Conservation (phyloP, 2,329 filamentous ascomycete genomes). For the Colletotrichum aenigma region DNA sequence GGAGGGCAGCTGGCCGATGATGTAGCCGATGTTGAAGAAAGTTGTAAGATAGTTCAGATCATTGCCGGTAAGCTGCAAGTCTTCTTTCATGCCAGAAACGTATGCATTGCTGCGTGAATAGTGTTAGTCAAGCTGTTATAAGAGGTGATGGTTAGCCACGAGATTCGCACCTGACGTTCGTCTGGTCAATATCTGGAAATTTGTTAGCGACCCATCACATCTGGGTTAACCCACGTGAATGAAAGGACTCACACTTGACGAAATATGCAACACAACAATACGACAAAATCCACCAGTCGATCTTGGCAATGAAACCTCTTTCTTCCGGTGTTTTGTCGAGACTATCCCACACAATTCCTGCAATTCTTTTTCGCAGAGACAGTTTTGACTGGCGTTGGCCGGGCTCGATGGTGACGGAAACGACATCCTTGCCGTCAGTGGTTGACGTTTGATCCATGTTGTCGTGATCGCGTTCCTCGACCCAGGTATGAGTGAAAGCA, state of each 20-base stretch:
- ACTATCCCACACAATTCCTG: slow-evolving; percentile 33
- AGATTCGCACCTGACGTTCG: slow-evolving; percentile 23
- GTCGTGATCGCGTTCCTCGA: neutral
- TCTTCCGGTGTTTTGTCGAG: slow-evolving; percentile 36
- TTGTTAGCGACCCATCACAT: neutral
- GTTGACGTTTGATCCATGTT: neutral
- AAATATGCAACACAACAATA: slow-evolving; percentile 41
- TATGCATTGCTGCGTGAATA: slow-evolving; percentile 40
- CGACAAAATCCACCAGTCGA: slow-evolving; percentile 39
- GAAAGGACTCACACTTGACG: slow-evolving; percentile 32
- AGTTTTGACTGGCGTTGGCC: neutral
- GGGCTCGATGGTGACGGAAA: neutral
- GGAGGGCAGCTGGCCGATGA: slow-evolving; percentile 47
- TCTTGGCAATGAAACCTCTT: slow-evolving; percentile 33
- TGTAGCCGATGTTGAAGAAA: slow-evolving; percentile 65
- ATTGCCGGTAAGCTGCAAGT: slow-evolving; percentile 55
- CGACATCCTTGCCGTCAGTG: neutral
- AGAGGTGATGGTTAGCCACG: neutral
- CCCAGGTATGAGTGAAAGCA: neutral
- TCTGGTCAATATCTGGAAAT: slow-evolving; percentile 32
- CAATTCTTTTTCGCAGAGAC: slow-evolving; percentile 14
- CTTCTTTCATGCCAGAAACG: slow-evolving; percentile 53
- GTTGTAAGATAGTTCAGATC: slow-evolving; percentile 58
- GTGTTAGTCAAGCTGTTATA: neutral
- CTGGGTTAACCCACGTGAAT: neutral